Evolutionary conservation across 805 yeast genomes (phyloP), one percentile per base, ranked within the genome.

Genomic region (Allodekkera sacchari): DNA sequence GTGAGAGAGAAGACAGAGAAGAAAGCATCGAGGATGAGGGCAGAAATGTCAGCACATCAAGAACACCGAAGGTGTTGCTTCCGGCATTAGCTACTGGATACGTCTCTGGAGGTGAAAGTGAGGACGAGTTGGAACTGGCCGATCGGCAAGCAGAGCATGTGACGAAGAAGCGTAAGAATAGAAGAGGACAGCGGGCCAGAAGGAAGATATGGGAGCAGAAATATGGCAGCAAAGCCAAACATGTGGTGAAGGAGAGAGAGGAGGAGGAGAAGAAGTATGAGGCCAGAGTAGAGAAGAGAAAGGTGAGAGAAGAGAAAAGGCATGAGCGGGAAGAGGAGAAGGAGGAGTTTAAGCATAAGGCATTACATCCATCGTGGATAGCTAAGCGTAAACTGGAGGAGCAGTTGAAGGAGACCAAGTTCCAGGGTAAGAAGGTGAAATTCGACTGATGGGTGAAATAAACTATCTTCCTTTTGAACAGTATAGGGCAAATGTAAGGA

Each of bases 111-210:
- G 95, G 82, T 3, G 63, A 56, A 28, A 77, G 83, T 1, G 94
- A 83, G 22, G 74, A 68, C 11, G 66, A 63, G 21, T 33, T 41
- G 8, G 39, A 30, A 7, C 67, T 64, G 11, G 50, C 50, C 3
- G 61, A 61, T 33, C 56, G 65, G 47, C 77, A 71, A 45, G 52
- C 61, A 28, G 62, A 68, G 7, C 74, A 75, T 5, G 74, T 77
- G 1, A 50, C 70, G 18, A 32, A 39, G 8, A 59, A 56, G 39
- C 71, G 89, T 41, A 85, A 87, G 47, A 92, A 92, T 55, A 70
- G 98, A 60, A 75, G 96, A 55, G 98, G 98, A 17, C 98, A 92
- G 62, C 69, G 97, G 38, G 98, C 96, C 1, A 77, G 98, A 61
- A 92, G 89, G 55, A 81, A 83, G 64, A 85, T 92, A 32, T 92